Percentiles rank a stretch among this genome's conserved stretches.
Conservation (phyloP, 225 moss, liverwort and hornwort species). For the Sphagnum contortum region DNA sequence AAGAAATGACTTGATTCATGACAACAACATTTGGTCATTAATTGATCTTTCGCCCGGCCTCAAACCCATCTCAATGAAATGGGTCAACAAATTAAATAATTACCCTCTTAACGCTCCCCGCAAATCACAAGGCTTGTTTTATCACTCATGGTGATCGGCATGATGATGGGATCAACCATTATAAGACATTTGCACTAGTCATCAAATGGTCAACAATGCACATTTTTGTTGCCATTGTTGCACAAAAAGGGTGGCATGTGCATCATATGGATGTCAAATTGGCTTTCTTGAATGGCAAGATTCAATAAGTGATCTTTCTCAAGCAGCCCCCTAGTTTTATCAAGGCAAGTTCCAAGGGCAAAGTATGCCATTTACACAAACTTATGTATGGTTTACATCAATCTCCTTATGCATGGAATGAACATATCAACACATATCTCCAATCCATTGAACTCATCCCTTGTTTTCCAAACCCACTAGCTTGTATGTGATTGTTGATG, state of each 20-base stretch:
- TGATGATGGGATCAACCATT: neutral
- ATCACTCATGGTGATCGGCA: neutral
- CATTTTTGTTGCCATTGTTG: neutral
- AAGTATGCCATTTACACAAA: neutral
- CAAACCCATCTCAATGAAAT: no score
- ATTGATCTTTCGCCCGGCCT: no score
- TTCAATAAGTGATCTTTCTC: neutral
- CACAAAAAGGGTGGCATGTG: neutral
- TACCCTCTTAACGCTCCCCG: no score
- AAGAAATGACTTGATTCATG: no score
- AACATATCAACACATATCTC: neutral
- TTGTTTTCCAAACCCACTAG: neutral
- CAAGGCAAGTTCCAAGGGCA: neutral
- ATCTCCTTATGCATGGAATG: neutral
- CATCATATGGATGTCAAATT: slow-evolving; percentile 2
- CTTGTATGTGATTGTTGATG: neutral
- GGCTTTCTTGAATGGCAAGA: neutral
- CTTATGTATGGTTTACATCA: neutral
- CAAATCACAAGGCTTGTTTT: neutral
- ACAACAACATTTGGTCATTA: no score
- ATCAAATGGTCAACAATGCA: neutral
- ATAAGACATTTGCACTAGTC: slow-evolving; percentile 1
- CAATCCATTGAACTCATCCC: neutral
- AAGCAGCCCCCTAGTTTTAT: neutral
- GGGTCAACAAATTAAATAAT: no score